Evolutionary conservation across 805 yeast genomes (phyloP), one percentile per base, ranked within the genome.

Genomic region (Martiniozyma abietophila): DNA sequence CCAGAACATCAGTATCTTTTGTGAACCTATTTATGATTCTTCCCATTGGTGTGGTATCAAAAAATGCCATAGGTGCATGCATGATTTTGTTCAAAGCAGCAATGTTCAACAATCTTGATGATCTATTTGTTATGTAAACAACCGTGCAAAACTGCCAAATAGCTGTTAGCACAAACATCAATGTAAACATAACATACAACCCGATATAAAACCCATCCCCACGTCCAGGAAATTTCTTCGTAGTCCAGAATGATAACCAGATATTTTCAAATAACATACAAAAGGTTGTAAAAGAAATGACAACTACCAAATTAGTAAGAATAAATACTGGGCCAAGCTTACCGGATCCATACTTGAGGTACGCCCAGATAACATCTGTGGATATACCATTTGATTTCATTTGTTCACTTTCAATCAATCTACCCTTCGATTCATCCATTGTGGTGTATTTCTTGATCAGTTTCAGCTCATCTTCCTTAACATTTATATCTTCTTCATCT

Each of bases 211-310:
- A 71, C 0, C 71, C 70, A 38, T 65, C 57, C 4, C 68, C 33
- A 34, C 55, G 55, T 16, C 54, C 47, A 6, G 49, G 38, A 48
- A 77, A 82, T 49, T 67, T 70, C 35, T 61, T 37, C 9, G 59
- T 60, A 2, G 80, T 65, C 95, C 95, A 85, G 56, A 78, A 85
- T 1, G 92, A 77, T 41, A 85, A 60, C 94, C 94, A 82, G 18
- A 78, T 74, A 51, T 75, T 77, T 29, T 76, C 66, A 50, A 79
- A 76, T 18, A 79, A 53, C 35, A 59, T 62, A 37, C 67, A 61
- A 54, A 76, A 77, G 1, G 70, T 66, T 34, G 68, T 64, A 7
- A 69, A 21, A 1, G 50, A 25, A 28, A 50, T 40, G 6, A 43
- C 36, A n/a, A 43, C 21, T 2, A 42, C 10, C 24, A 51, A 22